Conservation (phyloP, 1,139 yeast genomes). For the Pichia sp. region DNA sequence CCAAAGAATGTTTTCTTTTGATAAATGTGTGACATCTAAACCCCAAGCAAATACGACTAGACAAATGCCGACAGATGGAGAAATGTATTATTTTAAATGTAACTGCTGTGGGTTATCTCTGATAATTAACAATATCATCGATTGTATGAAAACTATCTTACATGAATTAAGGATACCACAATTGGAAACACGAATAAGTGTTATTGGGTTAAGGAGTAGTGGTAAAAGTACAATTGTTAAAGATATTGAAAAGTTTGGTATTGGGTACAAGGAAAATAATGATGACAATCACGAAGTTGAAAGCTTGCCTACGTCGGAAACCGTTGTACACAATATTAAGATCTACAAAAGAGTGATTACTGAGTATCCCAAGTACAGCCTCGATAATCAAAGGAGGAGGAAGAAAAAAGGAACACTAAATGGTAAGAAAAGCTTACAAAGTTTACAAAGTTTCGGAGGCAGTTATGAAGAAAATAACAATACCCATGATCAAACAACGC, state of each 20-base stretch:
- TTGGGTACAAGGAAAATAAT: not conserved
- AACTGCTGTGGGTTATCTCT: not conserved
- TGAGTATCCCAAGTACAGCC: not conserved
- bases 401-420: not conserved
- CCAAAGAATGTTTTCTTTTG: not conserved
- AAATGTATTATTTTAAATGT: not conserved
- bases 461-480: not conserved
- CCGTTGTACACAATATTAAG: constrained; percentile 5
- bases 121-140: not conserved
- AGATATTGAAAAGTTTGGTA: not conserved
- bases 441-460: not conserved
- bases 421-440: not conserved
- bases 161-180: not conserved
- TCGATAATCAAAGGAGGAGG: not conserved
- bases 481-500: too few relatives aligned
- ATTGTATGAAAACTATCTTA: not conserved
- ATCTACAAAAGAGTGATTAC: not conserved
- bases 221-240: constrained; percentile 25
- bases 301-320: constrained; percentile 21
- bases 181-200: constrained; percentile 12
- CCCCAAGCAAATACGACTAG: not conserved
- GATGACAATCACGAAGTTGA: constrained; percentile 3
- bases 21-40: not conserved
- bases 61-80: not conserved
- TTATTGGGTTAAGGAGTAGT: constrained; percentile 24